These are phyloP conservation scores for Apiospora koreana DNA, from an alignment of 2,329 filamentous ascomycete genomes.

Conservation along the genomic window DNA sequence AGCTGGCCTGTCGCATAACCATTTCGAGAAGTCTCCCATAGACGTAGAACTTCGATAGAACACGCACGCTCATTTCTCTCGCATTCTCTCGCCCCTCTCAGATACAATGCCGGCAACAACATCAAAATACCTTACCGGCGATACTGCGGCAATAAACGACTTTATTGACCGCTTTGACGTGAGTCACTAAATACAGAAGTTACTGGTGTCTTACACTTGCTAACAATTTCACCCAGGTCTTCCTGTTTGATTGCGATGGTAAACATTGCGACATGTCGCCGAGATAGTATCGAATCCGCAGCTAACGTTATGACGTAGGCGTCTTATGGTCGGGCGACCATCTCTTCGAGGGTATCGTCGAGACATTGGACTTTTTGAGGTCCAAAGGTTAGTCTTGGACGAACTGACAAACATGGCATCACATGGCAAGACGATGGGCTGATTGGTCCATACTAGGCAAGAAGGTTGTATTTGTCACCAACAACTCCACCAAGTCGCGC, in stretches of 20 bases:
- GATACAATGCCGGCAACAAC: conserved; percentile 32
- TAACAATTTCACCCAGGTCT: conserved; percentile 59
- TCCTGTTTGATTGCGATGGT: conserved; percentile 98
- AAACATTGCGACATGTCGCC: conserved; percentile 28
- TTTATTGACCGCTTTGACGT: conserved; percentile 95
- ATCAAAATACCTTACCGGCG: conserved; percentile 76
- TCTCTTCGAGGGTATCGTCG: conserved; percentile 79
- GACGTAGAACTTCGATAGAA: neutral
- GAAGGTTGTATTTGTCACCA: conserved; percentile 92
- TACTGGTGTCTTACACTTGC: neutral
- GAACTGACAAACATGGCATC: neutral
- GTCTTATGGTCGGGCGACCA: conserved; percentile 96
- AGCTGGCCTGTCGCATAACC: neutral
- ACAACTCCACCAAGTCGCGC: conserved; percentile 97
- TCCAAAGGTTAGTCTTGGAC: conserved; percentile 64
- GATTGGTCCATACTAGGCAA: conserved; percentile 63
- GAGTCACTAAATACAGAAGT: conserved; percentile 40
- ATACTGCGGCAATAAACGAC: conserved; percentile 72
- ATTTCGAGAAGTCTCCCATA: neutral
- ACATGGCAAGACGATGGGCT: neutral
- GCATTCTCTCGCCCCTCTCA: neutral
- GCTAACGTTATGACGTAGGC: conserved; percentile 43
- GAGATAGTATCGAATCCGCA: neutral
- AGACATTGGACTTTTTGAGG: conserved; percentile 82
- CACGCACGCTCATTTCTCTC: neutral